Percentiles rank a stretch among this genome's conserved stretches.
Evolutionary conservation across 371 early-diverging fungal species (phyloP).

Genomic region (Mortierella sp.): DNA sequence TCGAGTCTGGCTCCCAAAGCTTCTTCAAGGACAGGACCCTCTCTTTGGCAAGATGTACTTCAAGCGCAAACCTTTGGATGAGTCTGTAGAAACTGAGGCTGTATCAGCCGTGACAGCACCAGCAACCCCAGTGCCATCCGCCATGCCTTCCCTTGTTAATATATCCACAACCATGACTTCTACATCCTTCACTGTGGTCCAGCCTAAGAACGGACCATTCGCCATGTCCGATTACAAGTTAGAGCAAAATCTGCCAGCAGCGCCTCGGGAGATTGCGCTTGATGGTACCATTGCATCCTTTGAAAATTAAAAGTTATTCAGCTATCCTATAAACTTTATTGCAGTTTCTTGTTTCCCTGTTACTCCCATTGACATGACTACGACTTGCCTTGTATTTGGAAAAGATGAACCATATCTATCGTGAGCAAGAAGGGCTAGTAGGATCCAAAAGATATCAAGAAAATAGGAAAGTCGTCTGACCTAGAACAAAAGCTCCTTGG

Average conservation of each 20-base stretch:
- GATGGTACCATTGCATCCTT: conserved; percentile 46
- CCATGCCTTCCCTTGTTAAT: conserved; percentile 1
- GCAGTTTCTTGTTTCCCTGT: background rate
- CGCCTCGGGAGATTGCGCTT: conserved; percentile 28
- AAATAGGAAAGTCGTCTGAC: too few species aligned
- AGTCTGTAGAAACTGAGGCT: background rate
- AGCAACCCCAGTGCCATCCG: background rate
- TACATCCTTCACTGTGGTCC: conserved; percentile 20
- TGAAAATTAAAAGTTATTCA: conserved; percentile 17
- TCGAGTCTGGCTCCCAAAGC: conserved; percentile 62
- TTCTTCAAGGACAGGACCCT: conserved; percentile 45
- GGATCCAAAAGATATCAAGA: background rate
- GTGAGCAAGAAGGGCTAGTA: background rate
- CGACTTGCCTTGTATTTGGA: background rate
- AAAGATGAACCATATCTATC: background rate
- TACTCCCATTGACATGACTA: background rate
- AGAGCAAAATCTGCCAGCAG: conserved; percentile 10
- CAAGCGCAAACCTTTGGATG: conserved; percentile 31
- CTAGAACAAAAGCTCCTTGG: too few species aligned
- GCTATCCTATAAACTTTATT: background rate
- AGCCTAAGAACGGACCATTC: conserved; percentile 45
- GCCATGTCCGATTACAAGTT: conserved; percentile 26
- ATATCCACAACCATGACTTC: conserved; percentile 31
- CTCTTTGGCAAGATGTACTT: conserved; percentile 44
- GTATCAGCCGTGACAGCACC: background rate